Percentiles rank a stretch among this genome's conserved stretches.
phyloP scores from a whole-genome alignment of 1,284 basidiomycete genomes.

The Apiotrichum mycotoxinovorans region DNA sequence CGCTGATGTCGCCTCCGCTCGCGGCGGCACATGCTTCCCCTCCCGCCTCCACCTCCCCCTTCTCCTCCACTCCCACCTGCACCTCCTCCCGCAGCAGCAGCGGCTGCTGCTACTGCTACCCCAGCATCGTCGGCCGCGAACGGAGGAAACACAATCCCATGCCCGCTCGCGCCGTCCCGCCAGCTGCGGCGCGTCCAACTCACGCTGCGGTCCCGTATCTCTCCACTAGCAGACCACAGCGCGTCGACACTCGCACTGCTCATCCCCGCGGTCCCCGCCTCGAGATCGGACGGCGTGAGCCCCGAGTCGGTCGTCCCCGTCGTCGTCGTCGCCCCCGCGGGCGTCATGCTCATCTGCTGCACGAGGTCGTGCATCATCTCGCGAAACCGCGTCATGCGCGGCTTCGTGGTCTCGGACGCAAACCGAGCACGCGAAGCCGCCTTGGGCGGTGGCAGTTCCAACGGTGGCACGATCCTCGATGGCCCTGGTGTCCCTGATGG shows the following conservation, averaged over 20 bases:
- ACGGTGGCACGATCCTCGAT: no score
- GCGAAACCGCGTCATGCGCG: background rate
- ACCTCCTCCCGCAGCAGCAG: no score
- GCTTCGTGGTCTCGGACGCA: background rate
- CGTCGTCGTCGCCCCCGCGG: background rate
- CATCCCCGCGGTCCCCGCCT: background rate
- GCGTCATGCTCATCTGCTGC: conserved; percentile 3
- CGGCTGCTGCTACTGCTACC: no score
- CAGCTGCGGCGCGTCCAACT: background rate
- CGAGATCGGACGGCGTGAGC: background rate
- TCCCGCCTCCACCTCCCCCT: no score
- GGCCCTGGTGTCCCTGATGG: no score
- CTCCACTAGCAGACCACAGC: background rate
- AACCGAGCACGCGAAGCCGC: background rate
- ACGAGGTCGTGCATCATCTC: background rate
- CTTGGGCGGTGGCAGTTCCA: background rate
- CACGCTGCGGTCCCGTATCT: background rate
- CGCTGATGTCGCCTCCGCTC: background rate
- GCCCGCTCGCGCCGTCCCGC: background rate
- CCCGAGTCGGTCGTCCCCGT: background rate
- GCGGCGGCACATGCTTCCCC: background rate
- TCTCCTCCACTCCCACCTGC: no score
- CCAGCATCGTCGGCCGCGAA: no score
- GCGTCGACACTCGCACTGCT: background rate
- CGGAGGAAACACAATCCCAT: background rate